These are phyloP conservation scores for Mycena olivaceomarginata DNA, from an alignment of 768 basidiomycete species.

Conservation along the genomic window DNA sequence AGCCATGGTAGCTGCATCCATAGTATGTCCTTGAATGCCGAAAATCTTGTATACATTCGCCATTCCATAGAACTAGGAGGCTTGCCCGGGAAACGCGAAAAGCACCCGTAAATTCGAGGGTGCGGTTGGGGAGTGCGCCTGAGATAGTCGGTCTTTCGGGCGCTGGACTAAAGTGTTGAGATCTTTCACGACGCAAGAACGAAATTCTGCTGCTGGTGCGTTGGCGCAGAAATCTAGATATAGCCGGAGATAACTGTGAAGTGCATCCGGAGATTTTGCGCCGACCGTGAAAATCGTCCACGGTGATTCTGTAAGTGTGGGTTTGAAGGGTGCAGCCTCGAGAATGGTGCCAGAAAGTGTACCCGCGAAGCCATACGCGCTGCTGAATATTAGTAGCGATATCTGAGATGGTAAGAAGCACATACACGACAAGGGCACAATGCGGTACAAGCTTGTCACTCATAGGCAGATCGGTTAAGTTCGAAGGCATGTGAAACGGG, in stretches of 20 bases:
- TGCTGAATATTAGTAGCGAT: conserved; percentile 37
- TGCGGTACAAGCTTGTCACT: conserved; percentile 43
- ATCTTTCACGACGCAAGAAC: conserved; percentile 53
- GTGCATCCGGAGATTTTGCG: conserved; percentile 55
- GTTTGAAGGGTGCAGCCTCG: conserved; percentile 48
- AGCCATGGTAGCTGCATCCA: conserved; percentile 51
- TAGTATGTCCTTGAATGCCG: conserved; percentile 53
- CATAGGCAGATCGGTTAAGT: conserved; percentile 44
- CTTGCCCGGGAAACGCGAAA: conserved; percentile 61
- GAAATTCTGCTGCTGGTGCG: conserved; percentile 49
- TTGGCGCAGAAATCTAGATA: conserved; percentile 57
- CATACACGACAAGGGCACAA: conserved; percentile 55
- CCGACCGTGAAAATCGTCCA: conserved; percentile 58
- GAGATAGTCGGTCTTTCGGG: conserved; percentile 51
- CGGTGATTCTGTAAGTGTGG: conserved; percentile 26
- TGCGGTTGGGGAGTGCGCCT: conserved; percentile 9
- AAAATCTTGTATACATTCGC: conserved; percentile 53
- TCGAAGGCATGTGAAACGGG: conserved; percentile 55
- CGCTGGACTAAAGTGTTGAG: conserved; percentile 57
- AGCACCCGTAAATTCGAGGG: conserved; percentile 39
- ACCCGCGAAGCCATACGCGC: conserved; percentile 61
- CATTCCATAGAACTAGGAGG: conserved; percentile 61
- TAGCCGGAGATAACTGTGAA: conserved; percentile 52
- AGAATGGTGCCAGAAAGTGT: conserved; percentile 58
- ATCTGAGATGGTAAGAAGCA: neutral